Evolutionary conservation across 164 flowering plant species (phyloP).

Genomic region (Liquidambar formosana): DNA sequence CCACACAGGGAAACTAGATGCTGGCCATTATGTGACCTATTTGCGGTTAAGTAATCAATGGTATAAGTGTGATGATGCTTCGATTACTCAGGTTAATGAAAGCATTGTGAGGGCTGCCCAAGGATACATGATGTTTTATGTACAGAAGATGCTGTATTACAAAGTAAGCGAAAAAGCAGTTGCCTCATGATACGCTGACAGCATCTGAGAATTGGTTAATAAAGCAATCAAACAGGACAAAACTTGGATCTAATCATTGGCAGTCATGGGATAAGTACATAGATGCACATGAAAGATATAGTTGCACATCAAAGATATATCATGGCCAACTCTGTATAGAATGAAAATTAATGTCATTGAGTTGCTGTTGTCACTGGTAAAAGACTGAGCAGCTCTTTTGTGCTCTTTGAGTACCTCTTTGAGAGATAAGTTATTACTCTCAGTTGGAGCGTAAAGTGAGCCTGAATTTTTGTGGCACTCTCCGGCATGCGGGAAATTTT

Average conservation of each 20-base stretch:
- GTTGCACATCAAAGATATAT: constrained; percentile 7
- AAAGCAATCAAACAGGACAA: background rate
- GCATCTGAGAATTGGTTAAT: constrained; percentile 1
- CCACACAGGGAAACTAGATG: constrained; percentile 78
- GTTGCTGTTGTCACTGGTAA: constrained; percentile 12
- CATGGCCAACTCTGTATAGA: constrained; percentile 15
- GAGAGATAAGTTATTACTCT: constrained; percentile 10
- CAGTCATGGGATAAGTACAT: constrained; percentile 3
- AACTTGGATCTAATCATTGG: constrained; percentile 6
- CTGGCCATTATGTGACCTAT: constrained; percentile 87
- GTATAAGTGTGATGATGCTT: constrained; percentile 96
- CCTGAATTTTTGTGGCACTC: constrained; percentile 41
- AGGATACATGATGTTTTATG: constrained; percentile 91
- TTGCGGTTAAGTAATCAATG: constrained; percentile 70
- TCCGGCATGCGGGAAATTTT: constrained; percentile 19
- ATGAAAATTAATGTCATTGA: constrained; percentile 14
- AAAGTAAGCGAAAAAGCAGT: constrained; percentile 60
- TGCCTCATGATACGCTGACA: constrained; percentile 19
- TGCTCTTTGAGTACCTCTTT: constrained; percentile 9
- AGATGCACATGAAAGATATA: constrained; percentile 6
- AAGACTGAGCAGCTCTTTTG: constrained; percentile 11
- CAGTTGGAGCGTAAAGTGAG: constrained; percentile 23
- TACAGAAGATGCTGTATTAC: constrained; percentile 71
- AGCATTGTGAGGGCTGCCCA: constrained; percentile 75
- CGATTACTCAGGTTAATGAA: constrained; percentile 80